Base-by-base conservation (phyloP, 129 eudicot genomes). In the Dittrichia graveolens region DNA sequence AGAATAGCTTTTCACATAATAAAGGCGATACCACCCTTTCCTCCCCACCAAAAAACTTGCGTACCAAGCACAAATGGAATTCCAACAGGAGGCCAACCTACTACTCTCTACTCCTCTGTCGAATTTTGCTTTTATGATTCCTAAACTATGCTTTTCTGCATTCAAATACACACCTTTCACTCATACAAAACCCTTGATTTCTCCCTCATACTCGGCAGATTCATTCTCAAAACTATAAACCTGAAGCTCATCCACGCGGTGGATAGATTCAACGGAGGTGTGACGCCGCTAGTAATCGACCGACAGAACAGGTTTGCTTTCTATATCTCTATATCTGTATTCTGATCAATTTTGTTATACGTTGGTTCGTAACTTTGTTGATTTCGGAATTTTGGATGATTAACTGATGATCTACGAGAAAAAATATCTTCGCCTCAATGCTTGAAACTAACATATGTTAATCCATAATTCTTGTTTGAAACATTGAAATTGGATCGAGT, bases 121-220 rank as follows among this genome's bases (percentile, higher is more conserved):
- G 62, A 76, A 67, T 76, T 40, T 58, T 68, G 69, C 81, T 76
- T 68, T 67, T 74, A 57, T 57, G 50, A 75, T 75, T 46, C 80
- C 60, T 76, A n/a, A 61, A 78, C 18, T 48, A 75, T 14, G 47
- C 66, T 53, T 40, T 61, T 69, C 41, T 75, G 65, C 54, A 75
- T 75, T 53, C 72, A 41, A 67, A 55, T 34, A 38, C 69, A 76
- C 66, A 67, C 60, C 37, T 58, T 70, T 43, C 53, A 16, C 71
- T 5, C 48, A 64, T 77, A 61, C 72, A 69, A 61, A 77, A 56
- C 57, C 63, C 60, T 61, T 34, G 24, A 7, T 60, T 52, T 31
- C 57, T 4, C 34, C 9, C 19, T 31, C 15, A 24, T n/a, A 13
- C 50, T 4, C 24, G 6, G 13, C 58, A 41, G 15, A 55, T 56